These are phyloP conservation scores for Lactarius quietus DNA, from an alignment of 768 basidiomycete genomes.

Conservation along the genomic window DNA sequence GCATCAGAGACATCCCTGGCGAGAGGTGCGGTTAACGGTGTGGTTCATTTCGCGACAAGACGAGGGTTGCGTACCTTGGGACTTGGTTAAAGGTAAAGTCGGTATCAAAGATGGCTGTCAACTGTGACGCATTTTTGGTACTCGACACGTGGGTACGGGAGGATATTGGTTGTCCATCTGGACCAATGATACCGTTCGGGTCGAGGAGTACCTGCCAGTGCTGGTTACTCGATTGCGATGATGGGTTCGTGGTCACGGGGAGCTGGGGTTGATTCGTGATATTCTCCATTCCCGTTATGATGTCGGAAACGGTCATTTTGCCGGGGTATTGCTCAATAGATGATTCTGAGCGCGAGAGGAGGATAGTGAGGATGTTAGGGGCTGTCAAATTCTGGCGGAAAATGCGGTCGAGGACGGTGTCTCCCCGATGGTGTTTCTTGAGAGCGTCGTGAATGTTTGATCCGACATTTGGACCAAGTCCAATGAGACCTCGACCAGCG, in stretches of 20 bases:
- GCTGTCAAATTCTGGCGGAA: constrained; percentile 56
- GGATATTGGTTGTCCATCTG: constrained; percentile 49
- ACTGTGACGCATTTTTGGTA: constrained; percentile 42
- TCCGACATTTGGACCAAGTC: constrained; percentile 60
- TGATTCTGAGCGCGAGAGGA: constrained; percentile 58
- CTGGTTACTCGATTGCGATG: constrained; percentile 40
- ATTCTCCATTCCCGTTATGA: constrained; percentile 45
- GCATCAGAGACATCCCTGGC: constrained; percentile 50
- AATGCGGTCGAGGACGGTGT: constrained; percentile 59
- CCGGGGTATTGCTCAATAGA: constrained; percentile 52
- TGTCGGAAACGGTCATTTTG: constrained; percentile 59
- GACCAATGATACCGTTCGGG: constrained; percentile 56
- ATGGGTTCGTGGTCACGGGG: constrained; percentile 41
- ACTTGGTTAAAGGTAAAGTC: constrained; percentile 69
- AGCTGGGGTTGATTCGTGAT: constrained; percentile 52
- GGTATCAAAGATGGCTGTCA: constrained; percentile 63
- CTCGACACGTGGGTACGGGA: constrained; percentile 43
- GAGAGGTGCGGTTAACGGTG: constrained; percentile 14
- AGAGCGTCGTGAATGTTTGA: constrained; percentile 44
- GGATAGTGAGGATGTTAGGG: constrained; percentile 59
- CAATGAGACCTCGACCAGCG: constrained; percentile 42
- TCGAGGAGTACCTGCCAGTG: constrained; percentile 68
- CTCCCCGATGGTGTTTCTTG: constrained; percentile 38
- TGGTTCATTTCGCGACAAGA: constrained; percentile 3
- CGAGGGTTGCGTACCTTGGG: constrained; percentile 38